Conservation (phyloP, 257 asterid species). For the Salvia rosmarinus region DNA sequence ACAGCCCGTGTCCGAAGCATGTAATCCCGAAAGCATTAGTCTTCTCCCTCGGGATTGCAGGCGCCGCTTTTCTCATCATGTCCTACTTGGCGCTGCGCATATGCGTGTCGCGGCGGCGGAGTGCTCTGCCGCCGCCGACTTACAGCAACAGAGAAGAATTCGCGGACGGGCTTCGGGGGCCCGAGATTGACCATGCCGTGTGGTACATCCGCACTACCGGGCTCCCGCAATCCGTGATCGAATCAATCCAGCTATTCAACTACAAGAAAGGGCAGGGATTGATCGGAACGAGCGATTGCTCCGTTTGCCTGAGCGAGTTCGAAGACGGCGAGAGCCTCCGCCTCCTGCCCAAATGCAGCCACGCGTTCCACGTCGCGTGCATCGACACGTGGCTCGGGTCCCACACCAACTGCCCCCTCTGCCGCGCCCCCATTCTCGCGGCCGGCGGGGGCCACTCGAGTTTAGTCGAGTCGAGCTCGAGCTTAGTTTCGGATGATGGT, state of each 20-base stretch:
- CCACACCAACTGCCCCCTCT: slow-evolving; percentile 64
- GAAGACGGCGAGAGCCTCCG: slow-evolving; percentile 47
- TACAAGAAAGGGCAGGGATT: slow-evolving; percentile 44
- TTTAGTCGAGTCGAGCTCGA: slow-evolving; percentile 28
- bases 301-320: slow-evolving; percentile 61
- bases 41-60: slow-evolving; percentile 52
- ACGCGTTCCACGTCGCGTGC: slow-evolving; percentile 61
- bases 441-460: background rate
- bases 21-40: slow-evolving; percentile 41
- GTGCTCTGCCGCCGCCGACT: background rate
- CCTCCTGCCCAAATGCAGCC: slow-evolving; percentile 54
- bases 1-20: too few relatives aligned
- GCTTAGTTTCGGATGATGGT: slow-evolving; percentile 30
- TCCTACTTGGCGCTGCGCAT: slow-evolving; percentile 44
- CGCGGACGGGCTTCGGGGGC: slow-evolving; percentile 50
- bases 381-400: slow-evolving; percentile 65
- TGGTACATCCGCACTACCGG: slow-evolving; percentile 68
- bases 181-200: slow-evolving; percentile 52
- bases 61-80: slow-evolving; percentile 46
- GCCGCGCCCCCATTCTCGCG: slow-evolving; percentile 40
- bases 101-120: slow-evolving; percentile 37
- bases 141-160: slow-evolving; percentile 37
- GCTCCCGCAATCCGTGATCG: slow-evolving; percentile 46
- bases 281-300: slow-evolving; percentile 44
- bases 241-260: slow-evolving; percentile 42